phyloP scores from a whole-genome alignment of 176 grass and related monocot species.

The Tillandsia leiboldiana region DNA sequence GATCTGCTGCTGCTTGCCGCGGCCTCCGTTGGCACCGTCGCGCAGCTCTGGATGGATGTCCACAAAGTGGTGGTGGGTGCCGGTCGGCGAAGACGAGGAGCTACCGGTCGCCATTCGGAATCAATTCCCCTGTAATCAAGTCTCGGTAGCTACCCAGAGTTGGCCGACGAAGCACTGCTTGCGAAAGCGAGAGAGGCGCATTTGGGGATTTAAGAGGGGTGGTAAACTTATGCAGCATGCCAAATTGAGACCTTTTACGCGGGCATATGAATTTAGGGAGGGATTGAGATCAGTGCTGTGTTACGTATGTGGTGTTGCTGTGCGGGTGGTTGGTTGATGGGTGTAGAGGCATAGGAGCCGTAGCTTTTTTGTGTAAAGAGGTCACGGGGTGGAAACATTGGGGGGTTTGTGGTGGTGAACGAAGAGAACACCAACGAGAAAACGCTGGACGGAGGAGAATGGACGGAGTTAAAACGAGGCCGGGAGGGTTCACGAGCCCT shows the following conservation, averaged over 20 bases:
- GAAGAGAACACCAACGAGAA: not conserved
- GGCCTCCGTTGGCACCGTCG: constrained; percentile 12
- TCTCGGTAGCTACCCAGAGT: not conserved
- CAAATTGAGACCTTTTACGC: not conserved
- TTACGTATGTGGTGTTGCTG: not conserved
- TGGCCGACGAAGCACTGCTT: not conserved
- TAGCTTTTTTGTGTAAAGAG: constrained; percentile 26
- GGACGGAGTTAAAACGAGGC: too few relatives aligned
- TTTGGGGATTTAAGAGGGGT: not conserved
- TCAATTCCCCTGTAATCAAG: not conserved
- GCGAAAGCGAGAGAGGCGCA: not conserved
- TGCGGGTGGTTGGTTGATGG: constrained; percentile 25
- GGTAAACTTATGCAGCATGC: not conserved
- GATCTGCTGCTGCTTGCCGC: constrained; percentile 28
- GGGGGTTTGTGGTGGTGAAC: constrained; percentile 25
- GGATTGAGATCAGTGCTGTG: constrained; percentile 19
- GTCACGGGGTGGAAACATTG: constrained; percentile 39
- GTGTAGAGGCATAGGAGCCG: constrained; percentile 9
- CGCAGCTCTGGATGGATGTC: constrained; percentile 34
- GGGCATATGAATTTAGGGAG: constrained; percentile 32
- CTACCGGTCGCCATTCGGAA: constrained; percentile 30
- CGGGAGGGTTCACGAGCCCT: not conserved
- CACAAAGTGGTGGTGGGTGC: constrained; percentile 25
- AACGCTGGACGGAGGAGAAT: not conserved
- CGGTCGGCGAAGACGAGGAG: constrained; percentile 12